phyloP scores from a whole-genome alignment of 2,329 filamentous ascomycete species.

The Trichoderma arundinaceum region DNA sequence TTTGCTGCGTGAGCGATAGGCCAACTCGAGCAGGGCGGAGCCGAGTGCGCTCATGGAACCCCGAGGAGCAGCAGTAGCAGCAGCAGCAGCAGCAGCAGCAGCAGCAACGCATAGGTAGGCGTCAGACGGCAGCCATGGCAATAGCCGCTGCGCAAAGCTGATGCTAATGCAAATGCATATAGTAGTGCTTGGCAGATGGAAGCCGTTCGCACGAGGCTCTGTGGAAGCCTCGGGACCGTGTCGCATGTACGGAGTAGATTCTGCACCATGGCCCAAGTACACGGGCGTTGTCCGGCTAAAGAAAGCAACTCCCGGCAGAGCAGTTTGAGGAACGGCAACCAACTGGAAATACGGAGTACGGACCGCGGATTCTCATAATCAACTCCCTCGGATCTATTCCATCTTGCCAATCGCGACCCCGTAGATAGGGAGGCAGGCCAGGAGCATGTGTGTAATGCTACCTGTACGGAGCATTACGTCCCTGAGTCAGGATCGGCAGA shows the following conservation, averaged over 20 bases:
- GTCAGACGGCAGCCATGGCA: background rate
- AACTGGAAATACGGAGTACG: too few species aligned
- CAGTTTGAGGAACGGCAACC: too few species aligned
- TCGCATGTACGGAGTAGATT: constrained; percentile 10
- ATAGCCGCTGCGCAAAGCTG: constrained; percentile 6
- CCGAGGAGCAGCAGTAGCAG: constrained; percentile 12
- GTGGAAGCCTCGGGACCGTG: background rate
- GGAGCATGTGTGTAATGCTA: too few species aligned
- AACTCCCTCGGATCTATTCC: background rate
- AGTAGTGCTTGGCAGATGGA: constrained; percentile 3
- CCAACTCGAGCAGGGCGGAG: constrained; percentile 13
- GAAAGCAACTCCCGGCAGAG: too few species aligned
- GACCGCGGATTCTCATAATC: too few species aligned
- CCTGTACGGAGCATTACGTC: constrained; percentile 20
- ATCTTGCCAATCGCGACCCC: too few species aligned
- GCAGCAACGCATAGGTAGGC: constrained; percentile 4
- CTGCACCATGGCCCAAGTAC: too few species aligned
- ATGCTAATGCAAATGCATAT: background rate
- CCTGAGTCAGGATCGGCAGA: constrained; percentile 22
- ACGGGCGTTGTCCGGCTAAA: too few species aligned
- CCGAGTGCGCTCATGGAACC: constrained; percentile 8
- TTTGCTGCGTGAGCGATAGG: constrained; percentile 22
- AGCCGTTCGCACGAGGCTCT: constrained; percentile 17
- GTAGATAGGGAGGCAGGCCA: too few species aligned
- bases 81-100: background rate